Evolutionary conservation across 116 monocot species (phyloP).

Genomic region (Phalaenopsis hybrid): DNA sequence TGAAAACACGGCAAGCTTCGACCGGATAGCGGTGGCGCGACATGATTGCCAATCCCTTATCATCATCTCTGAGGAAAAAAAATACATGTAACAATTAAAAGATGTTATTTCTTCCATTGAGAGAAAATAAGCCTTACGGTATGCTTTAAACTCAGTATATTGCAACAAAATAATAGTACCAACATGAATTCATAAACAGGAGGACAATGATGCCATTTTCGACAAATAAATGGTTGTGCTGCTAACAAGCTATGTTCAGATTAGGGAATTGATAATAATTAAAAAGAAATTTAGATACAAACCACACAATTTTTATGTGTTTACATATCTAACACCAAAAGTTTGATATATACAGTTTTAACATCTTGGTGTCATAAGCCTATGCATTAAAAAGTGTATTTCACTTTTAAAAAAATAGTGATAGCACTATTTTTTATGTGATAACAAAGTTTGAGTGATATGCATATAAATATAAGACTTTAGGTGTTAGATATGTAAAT

Average conservation of each 20-base stretch:
- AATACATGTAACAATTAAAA: neutral
- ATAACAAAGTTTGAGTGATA: no score
- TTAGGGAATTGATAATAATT: neutral
- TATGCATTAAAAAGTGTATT: no score
- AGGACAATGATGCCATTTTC: neutral
- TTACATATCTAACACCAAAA: no score
- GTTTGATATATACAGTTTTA: no score
- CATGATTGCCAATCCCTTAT: conserved; percentile 95
- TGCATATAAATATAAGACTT: no score
- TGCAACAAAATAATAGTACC: neutral
- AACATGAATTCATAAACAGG: neutral
- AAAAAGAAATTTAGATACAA: no score
- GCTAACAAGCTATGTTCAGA: neutral
- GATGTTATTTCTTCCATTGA: neutral
- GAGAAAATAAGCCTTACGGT: neutral
- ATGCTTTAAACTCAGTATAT: conserved; percentile 1
- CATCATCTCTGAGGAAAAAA: conserved; percentile 73
- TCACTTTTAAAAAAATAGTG: no score
- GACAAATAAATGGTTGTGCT: neutral
- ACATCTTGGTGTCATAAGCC: no score
- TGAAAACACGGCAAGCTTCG: conserved; percentile 80
- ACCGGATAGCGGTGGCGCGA: conserved; percentile 94
- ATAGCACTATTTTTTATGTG: no score
- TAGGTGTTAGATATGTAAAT: no score
- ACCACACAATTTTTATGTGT: no score